A percentile compares a stretch with the other conserved stretches of the same genome.
These are phyloP conservation scores for Mycena sp. DNA, from an alignment of 1,284 basidiomycete genomes.

Conservation along the genomic window DNA sequence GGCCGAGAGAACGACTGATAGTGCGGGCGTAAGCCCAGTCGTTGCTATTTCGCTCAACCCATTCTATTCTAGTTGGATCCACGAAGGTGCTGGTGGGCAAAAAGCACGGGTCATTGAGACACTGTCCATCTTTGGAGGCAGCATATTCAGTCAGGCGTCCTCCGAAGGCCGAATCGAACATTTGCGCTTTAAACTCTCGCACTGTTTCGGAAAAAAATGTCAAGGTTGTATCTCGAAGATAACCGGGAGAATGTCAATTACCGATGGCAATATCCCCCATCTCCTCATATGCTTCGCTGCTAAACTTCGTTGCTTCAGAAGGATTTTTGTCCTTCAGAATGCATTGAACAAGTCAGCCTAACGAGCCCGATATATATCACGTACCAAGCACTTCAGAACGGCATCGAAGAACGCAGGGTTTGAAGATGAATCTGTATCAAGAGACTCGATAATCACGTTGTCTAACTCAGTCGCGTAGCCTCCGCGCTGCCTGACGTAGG, in stretches of 20 bases:
- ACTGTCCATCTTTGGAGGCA: conserved; percentile 8
- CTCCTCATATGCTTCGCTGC: conserved; percentile 14
- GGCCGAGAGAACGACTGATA: conserved; percentile 8
- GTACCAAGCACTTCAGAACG: conserved; percentile 13
- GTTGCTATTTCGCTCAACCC: conserved; percentile 2
- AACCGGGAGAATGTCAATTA: neutral
- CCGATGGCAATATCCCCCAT: conserved; percentile 14
- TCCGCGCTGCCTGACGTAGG: conserved; percentile 4
- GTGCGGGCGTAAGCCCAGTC: conserved; percentile 20
- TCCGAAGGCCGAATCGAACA: conserved; percentile 19
- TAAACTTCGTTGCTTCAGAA: conserved; percentile 17
- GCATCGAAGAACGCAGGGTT: conserved; percentile 9
- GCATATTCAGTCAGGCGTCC: conserved; percentile 5
- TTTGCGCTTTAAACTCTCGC: conserved; percentile 14
- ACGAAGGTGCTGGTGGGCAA: conserved; percentile 7
- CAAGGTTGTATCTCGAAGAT: no score
- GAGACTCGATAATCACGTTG: conserved; percentile 1
- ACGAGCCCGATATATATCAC: neutral
- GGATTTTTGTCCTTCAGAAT: conserved; percentile 8
- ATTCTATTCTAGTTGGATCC: conserved; percentile 7
- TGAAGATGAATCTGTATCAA: neutral
- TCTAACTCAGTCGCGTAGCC: conserved; percentile 5
- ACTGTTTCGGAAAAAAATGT: neutral
- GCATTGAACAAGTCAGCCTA: neutral
- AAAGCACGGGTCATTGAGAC: conserved; percentile 9